Evolutionary conservation across 768 basidiomycete genomes (phyloP), one percentile per base, ranked within the genome.

Genomic region (Boletus pseudopeckii): DNA sequence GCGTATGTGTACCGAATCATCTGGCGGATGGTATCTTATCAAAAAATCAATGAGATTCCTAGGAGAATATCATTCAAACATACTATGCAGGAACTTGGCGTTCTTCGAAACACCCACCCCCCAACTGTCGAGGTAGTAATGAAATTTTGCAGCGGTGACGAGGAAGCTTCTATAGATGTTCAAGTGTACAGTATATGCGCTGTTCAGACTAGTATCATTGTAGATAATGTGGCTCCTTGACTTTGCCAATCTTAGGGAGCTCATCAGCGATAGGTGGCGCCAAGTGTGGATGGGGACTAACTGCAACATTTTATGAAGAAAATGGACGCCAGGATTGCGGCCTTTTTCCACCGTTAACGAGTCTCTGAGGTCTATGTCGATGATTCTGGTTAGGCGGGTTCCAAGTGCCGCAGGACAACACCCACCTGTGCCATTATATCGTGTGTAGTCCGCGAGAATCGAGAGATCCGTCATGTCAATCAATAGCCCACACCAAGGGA

Each of bases 401-500:
- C 37, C 48, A 11, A 43, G 20, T 1, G 1, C 13, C 5, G n/a
- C 24, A 37, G 24, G 30, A 26, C 5, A 69, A 26, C 5, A 69
- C 81, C 56, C 63, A 89, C 92, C 80, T 7, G 72, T 79, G 24
- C 75, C 75, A 49, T 77, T 70, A 63, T 85, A 90, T 56, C 92
- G 80, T 3, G 79, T 73, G 64, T 92, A 91, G 66, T 98, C 94
- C 2, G 80, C 83, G 10, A 85, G 79, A 24, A 98, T 77, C 10
- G 92, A 90, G 33, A 99, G 76, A 59, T 85, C 80, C 20, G 66
- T 71, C 76, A 84, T 89, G 63, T 93, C 72, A 61, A 99, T 88
- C 49, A 85, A 64, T 57, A 86, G 80, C 2, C 95, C 97, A 72
- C 97, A 99, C 89, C 94, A 99, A 2, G 92, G 88, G 67, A 99